Conservation (phyloP, 2,329 filamentous ascomycete species). For the Ambrosiella xylebori region DNA sequence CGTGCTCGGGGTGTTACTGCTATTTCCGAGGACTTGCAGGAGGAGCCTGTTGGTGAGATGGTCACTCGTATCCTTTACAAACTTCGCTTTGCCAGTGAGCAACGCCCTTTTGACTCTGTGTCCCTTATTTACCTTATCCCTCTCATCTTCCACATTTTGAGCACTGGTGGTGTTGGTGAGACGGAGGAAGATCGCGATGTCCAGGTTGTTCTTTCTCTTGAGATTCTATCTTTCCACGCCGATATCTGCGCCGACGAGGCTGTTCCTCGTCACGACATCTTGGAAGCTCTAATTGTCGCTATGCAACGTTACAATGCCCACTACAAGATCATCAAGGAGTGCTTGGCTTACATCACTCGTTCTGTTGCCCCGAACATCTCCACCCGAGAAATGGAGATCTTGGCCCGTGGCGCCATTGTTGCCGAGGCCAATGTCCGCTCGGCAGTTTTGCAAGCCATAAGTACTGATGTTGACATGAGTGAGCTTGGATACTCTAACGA, state of each 20-base stretch:
- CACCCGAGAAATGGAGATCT: slow-evolving; percentile 50
- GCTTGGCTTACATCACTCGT: slow-evolving; percentile 68
- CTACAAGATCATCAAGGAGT: slow-evolving; percentile 90
- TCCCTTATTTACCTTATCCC: slow-evolving; percentile 79
- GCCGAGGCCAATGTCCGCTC: slow-evolving; percentile 65
- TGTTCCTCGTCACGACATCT: slow-evolving; percentile 58
- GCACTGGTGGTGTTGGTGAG: slow-evolving; percentile 58
- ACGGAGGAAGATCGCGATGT: slow-evolving; percentile 67
- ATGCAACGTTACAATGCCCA: slow-evolving; percentile 87
- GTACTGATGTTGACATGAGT: slow-evolving; percentile 78
- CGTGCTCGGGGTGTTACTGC: slow-evolving; percentile 59
- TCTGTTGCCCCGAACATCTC: slow-evolving; percentile 71
- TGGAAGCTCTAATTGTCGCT: slow-evolving; percentile 54
- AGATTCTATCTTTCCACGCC: slow-evolving; percentile 80
- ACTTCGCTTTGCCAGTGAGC: slow-evolving; percentile 75
- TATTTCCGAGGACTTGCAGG: slow-evolving; percentile 51
- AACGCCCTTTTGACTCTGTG: slow-evolving; percentile 79
- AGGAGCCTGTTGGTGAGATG: slow-evolving; percentile 69
- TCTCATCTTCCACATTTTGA: slow-evolving; percentile 61
- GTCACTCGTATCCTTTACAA: slow-evolving; percentile 82
- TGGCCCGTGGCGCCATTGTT: slow-evolving; percentile 67
- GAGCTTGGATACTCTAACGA: slow-evolving; percentile 75
- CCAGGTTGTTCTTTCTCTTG: slow-evolving; percentile 74
- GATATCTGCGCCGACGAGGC: slow-evolving; percentile 56
- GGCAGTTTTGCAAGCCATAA: slow-evolving; percentile 75